Base-by-base conservation (phyloP, 1,284 basidiomycete genomes). In the Psilocybe mexicana region DNA sequence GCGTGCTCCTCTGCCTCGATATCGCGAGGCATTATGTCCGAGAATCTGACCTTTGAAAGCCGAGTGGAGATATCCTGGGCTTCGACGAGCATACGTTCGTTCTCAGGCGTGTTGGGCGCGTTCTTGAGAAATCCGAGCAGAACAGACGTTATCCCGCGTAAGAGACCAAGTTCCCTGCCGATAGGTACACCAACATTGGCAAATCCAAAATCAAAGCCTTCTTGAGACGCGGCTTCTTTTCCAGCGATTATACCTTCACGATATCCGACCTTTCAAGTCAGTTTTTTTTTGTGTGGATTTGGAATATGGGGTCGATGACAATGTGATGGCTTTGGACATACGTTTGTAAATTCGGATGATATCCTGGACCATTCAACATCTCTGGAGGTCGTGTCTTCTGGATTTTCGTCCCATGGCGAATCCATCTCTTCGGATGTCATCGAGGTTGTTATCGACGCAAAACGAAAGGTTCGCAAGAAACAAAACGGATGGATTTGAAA, bases 221-320 rank as follows among this genome's bases (percentile, higher is more conserved):
- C 76, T 65, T 96, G 93, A 0, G 94, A 78, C 8, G 85, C 84
- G 1, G 80, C 77, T 71, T 93, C 89, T 70, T 95, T 95, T 8
- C 93, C 93, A 2, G 86, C 85, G 0, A 86, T 90, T 63, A 95
- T 93, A 26, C 93, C 93, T 72, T 94, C 92, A 14, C 93, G 85
- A 67, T 94, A 95, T 1, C 93, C 93, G 23, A 84, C 83, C 93
- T 95, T 54, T 46, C 12, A 6, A 42, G 53, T 45, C 40, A 59
- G 43, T 38, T 58, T 65, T 44, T 61, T 46, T 24, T 38, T 33
- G 54, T 18, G 18, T 18, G 18, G 18, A 18, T 18, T 54, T 52
- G 47, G 54, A n/a, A 30, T 45, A 23, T 48, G 43, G 38, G 12
- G 28, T 53, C 55, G 18, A 25, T 24, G 14, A 12, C 36, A 25